A percentile compares a stretch with the other conserved stretches of the same genome.
phyloP scores from a whole-genome alignment of 2,329 filamentous ascomycete species.

The Gyromitra esculenta region DNA sequence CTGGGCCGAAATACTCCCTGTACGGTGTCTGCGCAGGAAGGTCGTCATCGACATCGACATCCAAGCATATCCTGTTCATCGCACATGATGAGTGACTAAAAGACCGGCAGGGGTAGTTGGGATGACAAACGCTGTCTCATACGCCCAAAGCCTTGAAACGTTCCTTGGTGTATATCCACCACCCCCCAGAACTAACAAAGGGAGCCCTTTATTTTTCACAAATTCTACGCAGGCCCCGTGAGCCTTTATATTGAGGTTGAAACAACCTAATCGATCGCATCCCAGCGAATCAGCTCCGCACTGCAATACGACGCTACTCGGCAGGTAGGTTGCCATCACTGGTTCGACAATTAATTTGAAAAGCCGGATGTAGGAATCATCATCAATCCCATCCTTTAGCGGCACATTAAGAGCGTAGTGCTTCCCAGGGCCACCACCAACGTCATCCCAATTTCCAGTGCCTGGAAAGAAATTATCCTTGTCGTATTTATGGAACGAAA shows the following conservation, averaged over 20 bases:
- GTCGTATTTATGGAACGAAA: slow-evolving; percentile 97
- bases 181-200: slow-evolving; percentile 89
- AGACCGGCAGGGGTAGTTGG: neutral
- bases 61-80: slow-evolving; percentile 63
- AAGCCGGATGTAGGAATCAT: slow-evolving; percentile 84
- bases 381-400: slow-evolving; percentile 87
- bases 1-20: slow-evolving; percentile 86
- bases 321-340: slow-evolving; percentile 84
- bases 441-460: slow-evolving; percentile 86
- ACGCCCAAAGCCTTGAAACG: slow-evolving; percentile 94
- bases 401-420: slow-evolving; percentile 92
- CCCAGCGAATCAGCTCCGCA: slow-evolving; percentile 95
- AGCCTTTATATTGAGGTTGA: slow-evolving; percentile 95
- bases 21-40: slow-evolving; percentile 83
- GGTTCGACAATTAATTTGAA: slow-evolving; percentile 83
- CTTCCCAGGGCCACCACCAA: slow-evolving; percentile 85
- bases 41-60: slow-evolving; percentile 74
- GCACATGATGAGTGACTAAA: slow-evolving; percentile 6
- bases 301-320: slow-evolving; percentile 89
- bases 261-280: slow-evolving; percentile 90
- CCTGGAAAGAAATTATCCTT: slow-evolving; percentile 86
- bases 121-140: slow-evolving; percentile 92
- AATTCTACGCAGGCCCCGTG: slow-evolving; percentile 91
- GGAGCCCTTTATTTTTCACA: slow-evolving; percentile 81
- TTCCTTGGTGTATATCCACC: slow-evolving; percentile 97